phyloP scores from a whole-genome alignment of 352 stramenopile genomes.

The Pythium angustatum region DNA sequence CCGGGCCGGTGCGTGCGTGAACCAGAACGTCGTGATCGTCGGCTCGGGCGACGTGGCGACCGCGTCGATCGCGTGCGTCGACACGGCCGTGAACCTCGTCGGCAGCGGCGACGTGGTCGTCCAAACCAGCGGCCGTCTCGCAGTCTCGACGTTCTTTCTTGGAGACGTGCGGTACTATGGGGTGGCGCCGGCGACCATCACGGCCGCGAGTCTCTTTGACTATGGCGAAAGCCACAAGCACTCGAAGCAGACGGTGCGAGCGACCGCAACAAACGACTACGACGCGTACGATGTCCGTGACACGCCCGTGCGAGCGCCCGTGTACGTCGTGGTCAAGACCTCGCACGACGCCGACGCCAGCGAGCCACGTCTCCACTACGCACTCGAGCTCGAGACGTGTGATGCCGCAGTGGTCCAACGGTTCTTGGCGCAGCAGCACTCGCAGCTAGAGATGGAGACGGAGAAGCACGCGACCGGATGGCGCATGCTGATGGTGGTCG shows the following conservation, averaged over 20 bases:
- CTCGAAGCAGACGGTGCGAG: constrained; percentile 1
- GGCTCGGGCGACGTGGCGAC: constrained; percentile 42
- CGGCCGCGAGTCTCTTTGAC: constrained; percentile 6
- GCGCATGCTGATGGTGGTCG: no score
- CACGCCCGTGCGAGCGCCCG: background rate
- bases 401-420: background rate
- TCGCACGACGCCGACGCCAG: constrained; percentile 4
- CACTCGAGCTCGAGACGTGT: constrained; percentile 6
- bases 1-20: constrained; percentile 24
- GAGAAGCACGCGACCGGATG: background rate
- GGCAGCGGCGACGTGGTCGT: constrained; percentile 43
- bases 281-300: constrained; percentile 5
- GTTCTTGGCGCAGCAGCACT: no score
- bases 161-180: constrained; percentile 39
- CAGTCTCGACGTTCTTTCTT: constrained; percentile 31
- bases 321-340: constrained; percentile 14
- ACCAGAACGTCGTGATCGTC: constrained; percentile 34
- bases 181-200: constrained; percentile 34
- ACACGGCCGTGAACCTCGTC: constrained; percentile 42
- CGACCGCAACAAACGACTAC: constrained; percentile 17
- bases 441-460: no score
- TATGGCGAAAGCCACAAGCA: constrained; percentile 14
- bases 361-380: constrained; percentile 15
- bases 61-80: constrained; percentile 43
- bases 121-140: constrained; percentile 41